Evolutionary conservation across 352 stramenopile species (phyloP).

Genomic region (Globisporangium uncinulatum): DNA sequence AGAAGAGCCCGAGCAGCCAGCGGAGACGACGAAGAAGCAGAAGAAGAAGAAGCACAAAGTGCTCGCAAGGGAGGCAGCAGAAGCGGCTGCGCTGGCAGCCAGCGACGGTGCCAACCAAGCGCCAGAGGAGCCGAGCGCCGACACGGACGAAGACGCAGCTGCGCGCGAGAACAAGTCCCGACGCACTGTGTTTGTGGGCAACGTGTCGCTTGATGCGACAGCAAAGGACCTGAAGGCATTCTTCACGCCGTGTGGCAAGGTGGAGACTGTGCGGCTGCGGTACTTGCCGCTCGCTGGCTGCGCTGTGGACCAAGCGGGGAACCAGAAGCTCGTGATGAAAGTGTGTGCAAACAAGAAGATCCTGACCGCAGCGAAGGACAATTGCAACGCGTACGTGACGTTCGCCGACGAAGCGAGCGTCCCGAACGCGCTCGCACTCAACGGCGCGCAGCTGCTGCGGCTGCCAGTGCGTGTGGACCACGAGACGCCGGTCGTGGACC

Average conservation of each 20-base stretch:
- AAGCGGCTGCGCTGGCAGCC: neutral
- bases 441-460: conserved; percentile 55
- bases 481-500: conserved; percentile 60
- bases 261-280: conserved; percentile 83
- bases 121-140: neutral
- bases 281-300: conserved; percentile 83
- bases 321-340: conserved; percentile 91
- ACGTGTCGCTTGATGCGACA: conserved; percentile 85
- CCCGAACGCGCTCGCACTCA: conserved; percentile 56
- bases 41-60: conserved; percentile 38
- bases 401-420: conserved; percentile 63
- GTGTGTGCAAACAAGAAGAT: conserved; percentile 89
- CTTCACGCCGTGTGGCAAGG: conserved; percentile 81
- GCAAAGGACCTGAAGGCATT: conserved; percentile 74
- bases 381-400: conserved; percentile 90
- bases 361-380: conserved; percentile 77
- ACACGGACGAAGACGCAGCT: neutral
- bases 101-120: conserved; percentile 1
- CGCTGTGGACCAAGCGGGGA: conserved; percentile 78
- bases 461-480: conserved; percentile 69
- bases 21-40: conserved; percentile 36
- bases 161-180: conserved; percentile 43
- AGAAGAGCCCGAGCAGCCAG: conserved; percentile 10
- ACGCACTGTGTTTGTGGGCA: conserved; percentile 91
- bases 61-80: conserved; percentile 7